Evolutionary conservation across 352 stramenopile species (phyloP).

Genomic region (Pythium sukuiense): DNA sequence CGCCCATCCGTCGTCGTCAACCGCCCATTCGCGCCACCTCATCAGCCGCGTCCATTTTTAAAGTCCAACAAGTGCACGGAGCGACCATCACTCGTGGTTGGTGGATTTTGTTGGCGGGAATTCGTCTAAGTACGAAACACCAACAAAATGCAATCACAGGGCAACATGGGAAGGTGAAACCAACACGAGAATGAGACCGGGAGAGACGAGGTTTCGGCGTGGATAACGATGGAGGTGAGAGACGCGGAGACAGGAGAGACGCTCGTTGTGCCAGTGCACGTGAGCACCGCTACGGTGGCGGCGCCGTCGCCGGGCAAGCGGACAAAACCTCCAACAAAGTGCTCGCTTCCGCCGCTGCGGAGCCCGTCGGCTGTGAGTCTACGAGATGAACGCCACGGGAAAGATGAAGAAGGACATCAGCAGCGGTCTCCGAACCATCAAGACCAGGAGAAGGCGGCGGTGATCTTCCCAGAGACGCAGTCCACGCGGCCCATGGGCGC

Average conservation of each 20-base stretch:
- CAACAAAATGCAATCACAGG: background rate
- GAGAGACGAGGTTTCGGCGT: background rate
- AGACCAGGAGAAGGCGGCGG: background rate
- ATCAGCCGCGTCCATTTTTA: constrained; percentile 12
- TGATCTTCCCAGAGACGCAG: constrained; percentile 53
- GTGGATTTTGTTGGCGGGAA: constrained; percentile 9
- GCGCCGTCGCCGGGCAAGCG: constrained; percentile 9
- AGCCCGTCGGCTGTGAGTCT: constrained; percentile 3
- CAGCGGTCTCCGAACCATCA: background rate
- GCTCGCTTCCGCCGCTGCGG: constrained; percentile 7
- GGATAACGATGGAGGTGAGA: constrained; percentile 33
- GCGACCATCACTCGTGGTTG: constrained; percentile 17
- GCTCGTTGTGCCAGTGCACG: constrained; percentile 32
- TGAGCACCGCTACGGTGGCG: background rate
- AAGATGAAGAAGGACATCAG: background rate
- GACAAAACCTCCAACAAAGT: constrained; percentile 12
- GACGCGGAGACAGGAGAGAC: constrained; percentile 68
- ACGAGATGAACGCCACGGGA: background rate
- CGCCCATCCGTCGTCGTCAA: background rate
- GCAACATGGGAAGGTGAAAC: background rate
- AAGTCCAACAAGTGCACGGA: background rate
- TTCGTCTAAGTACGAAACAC: constrained; percentile 23
- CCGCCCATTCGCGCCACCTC: constrained; percentile 2
- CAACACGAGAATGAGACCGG: background rate
- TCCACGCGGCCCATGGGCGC: constrained; percentile 50